Evolutionary conservation across 345 rosid species (phyloP).

Genomic region (Turnera subulata): DNA sequence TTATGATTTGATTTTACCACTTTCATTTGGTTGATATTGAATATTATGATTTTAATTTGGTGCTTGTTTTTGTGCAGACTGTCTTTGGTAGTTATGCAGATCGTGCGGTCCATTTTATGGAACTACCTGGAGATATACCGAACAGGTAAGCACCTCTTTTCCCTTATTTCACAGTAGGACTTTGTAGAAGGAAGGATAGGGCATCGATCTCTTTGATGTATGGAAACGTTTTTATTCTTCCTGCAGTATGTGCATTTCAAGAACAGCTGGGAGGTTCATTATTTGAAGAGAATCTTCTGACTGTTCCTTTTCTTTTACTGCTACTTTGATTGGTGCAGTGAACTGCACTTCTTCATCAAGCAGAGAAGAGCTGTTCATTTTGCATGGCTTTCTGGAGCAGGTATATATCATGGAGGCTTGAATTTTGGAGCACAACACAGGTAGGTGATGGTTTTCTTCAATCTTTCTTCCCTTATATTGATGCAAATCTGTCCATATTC

Average conservation of each 20-base stretch:
- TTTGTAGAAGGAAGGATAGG: no score
- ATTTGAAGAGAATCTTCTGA: no score
- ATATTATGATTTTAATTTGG: not conserved
- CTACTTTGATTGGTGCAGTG: conserved; percentile 43
- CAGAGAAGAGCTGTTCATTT: conserved; percentile 97
- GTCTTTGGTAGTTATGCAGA: conserved; percentile 84
- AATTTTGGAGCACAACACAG: conserved; percentile 96
- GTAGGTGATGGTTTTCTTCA: conserved; percentile 32
- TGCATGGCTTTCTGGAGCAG: conserved; percentile 99
- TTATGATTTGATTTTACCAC: no score
- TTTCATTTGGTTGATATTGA: conserved; percentile 3
- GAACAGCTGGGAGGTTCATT: no score
- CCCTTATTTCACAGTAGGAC: not conserved
- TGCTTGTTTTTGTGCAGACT: conserved; percentile 42
- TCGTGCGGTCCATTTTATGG: conserved; percentile 99
- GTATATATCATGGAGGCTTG: conserved; percentile 89
- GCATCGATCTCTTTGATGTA: no score
- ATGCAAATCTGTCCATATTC: conserved; percentile 15
- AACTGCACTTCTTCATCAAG: conserved; percentile 91
- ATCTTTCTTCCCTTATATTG: conserved; percentile 16
- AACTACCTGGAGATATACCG: conserved; percentile 98
- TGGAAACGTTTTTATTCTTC: no score
- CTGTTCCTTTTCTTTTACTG: not conserved
- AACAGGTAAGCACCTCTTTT: conserved; percentile 62
- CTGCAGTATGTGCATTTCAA: no score